Percentiles rank a stretch among this genome's conserved stretches.
phyloP scores from a whole-genome alignment of 805 yeast genomes.

The Starmerella vitae region DNA sequence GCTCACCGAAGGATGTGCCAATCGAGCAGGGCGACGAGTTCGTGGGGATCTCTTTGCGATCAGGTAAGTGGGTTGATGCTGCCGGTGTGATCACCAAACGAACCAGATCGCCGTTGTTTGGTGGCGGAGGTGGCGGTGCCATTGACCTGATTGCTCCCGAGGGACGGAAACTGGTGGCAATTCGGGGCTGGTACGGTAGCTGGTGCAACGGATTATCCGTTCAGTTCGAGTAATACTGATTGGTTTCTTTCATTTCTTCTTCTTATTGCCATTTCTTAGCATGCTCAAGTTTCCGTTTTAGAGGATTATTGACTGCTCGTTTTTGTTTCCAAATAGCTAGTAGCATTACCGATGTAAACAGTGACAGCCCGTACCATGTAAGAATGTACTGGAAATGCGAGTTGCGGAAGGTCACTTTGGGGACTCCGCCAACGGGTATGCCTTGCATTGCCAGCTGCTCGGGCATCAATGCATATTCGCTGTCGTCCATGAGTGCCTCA shows the following conservation, averaged over 20 bases:
- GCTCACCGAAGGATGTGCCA: conserved; percentile 34
- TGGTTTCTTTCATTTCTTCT: background rate
- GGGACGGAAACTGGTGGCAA: conserved; percentile 49
- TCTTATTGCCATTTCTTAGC: conserved; percentile 23
- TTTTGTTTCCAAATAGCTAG: conserved; percentile 37
- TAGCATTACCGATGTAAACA: conserved; percentile 59
- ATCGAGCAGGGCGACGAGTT: conserved; percentile 48
- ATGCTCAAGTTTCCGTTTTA: conserved; percentile 21
- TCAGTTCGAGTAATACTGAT: conserved; percentile 30
- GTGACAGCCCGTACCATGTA: conserved; percentile 86
- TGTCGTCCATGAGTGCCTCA: conserved; percentile 50
- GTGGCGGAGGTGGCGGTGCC: conserved; percentile 55
- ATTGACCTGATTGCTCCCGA: conserved; percentile 51
- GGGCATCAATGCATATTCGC: conserved; percentile 26
- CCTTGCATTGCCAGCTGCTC: conserved; percentile 63
- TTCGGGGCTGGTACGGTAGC: conserved; percentile 51
- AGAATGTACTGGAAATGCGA: conserved; percentile 84
- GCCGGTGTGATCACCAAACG: conserved; percentile 49
- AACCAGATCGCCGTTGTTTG: conserved; percentile 38
- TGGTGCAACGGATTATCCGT: conserved; percentile 73
- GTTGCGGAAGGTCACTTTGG: conserved; percentile 71
- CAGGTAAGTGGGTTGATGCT: conserved; percentile 87
- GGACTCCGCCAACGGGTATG: conserved; percentile 74
- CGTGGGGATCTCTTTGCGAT: conserved; percentile 46
- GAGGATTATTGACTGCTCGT: conserved; percentile 13